phyloP scores from a whole-genome alignment of 805 yeast genomes.

The Millerozyma acaciae region DNA sequence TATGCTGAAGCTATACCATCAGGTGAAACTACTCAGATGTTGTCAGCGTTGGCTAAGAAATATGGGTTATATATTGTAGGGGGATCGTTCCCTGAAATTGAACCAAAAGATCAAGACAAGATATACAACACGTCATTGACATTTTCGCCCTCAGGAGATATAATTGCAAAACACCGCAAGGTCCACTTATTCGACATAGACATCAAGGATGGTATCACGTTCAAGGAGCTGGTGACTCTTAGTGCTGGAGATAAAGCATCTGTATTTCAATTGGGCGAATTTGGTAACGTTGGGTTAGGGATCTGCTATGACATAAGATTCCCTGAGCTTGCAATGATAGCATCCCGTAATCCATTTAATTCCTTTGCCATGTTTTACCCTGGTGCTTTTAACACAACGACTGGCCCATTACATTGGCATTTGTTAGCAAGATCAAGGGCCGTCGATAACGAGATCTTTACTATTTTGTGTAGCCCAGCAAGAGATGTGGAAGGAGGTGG shows the following conservation, averaged over 20 bases:
- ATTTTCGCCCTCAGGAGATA: slow-evolving; percentile 65
- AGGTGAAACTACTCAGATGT: slow-evolving; percentile 62
- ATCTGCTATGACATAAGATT: slow-evolving; percentile 79
- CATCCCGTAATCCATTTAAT: slow-evolving; percentile 55
- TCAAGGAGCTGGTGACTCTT: slow-evolving; percentile 74
- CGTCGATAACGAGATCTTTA: slow-evolving; percentile 69
- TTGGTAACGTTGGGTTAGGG: slow-evolving; percentile 78
- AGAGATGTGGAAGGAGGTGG: slow-evolving; percentile 55
- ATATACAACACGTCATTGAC: slow-evolving; percentile 71
- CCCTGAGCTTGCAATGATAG: slow-evolving; percentile 70
- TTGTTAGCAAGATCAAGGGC: slow-evolving; percentile 70
- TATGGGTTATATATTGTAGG: slow-evolving; percentile 69
- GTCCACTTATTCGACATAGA: slow-evolving; percentile 86
- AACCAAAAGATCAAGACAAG: slow-evolving; percentile 48
- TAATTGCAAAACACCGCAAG: slow-evolving; percentile 82
- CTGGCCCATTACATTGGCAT: slow-evolving; percentile 85
- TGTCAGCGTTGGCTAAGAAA: slow-evolving; percentile 64
- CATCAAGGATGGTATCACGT: slow-evolving; percentile 85
- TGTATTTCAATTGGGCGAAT: slow-evolving; percentile 59
- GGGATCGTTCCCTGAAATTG: slow-evolving; percentile 87
- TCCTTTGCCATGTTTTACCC: slow-evolving; percentile 79
- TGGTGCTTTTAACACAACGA: slow-evolving; percentile 79
- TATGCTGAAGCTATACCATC: slow-evolving; percentile 85
- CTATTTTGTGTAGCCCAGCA: slow-evolving; percentile 84
- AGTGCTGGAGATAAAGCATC: slow-evolving; percentile 83